Conservation (phyloP, 2,329 filamentous ascomycete species). For the Bretziella fagacearum region DNA sequence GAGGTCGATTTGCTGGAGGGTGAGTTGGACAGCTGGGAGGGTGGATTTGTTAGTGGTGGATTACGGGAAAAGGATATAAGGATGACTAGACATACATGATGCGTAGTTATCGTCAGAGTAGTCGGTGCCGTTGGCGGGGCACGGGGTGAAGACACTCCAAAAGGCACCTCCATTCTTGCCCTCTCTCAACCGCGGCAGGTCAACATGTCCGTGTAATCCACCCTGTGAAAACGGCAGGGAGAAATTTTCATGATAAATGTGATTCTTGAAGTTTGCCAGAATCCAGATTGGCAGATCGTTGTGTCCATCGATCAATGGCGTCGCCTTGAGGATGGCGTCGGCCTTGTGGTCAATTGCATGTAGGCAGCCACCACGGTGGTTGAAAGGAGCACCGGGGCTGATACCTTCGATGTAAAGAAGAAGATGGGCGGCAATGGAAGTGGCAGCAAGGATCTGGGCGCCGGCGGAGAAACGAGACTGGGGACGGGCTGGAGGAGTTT, state of each 20-base stretch:
- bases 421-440: no score
- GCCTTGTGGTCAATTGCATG: neutral
- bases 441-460: no score
- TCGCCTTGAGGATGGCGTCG: slow-evolving; percentile 8
- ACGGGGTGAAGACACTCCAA: slow-evolving; percentile 74
- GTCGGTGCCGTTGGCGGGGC: slow-evolving; percentile 54
- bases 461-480: no score
- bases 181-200: slow-evolving; percentile 54
- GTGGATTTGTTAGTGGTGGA: slow-evolving; percentile 4
- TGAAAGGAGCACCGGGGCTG: neutral
- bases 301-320: slow-evolving; percentile 52
- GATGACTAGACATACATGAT: slow-evolving; percentile 31
- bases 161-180: slow-evolving; percentile 74
- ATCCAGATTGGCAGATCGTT: slow-evolving; percentile 71
- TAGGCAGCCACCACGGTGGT: neutral
- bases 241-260: slow-evolving; percentile 61
- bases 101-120: slow-evolving; percentile 59
- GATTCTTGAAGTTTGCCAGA: slow-evolving; percentile 50
- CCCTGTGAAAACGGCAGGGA: slow-evolving; percentile 57
- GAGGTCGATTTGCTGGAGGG: slow-evolving; percentile 60
- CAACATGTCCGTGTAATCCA: slow-evolving; percentile 52
- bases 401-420: no score
- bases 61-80: neutral
- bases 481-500: no score
- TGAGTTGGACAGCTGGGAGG: slow-evolving; percentile 42